Evolutionary conservation across 139 green algal genomes (phyloP), one percentile per base, ranked within the genome.

Genomic region (Chlamydomonas eustigma): DNA sequence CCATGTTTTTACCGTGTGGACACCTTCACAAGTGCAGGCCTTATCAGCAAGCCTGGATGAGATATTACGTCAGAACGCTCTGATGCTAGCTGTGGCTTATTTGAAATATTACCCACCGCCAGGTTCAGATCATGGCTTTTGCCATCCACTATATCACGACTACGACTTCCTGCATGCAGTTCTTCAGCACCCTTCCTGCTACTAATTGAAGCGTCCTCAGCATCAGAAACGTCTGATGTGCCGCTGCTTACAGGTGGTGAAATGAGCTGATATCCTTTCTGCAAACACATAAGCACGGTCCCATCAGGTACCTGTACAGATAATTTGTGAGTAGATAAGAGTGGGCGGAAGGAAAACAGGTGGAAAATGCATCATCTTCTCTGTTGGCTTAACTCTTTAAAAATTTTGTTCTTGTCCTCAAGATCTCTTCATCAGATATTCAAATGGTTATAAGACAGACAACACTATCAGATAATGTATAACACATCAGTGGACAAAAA

Each of bases 221-320:
- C 5, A 5, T 6, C 28, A 22, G 58, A 8, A 32, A 28, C 58
- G 32, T 24, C 18, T 28, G 58, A 32, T 35, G 58, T 70, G 6
- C 25, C 6, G 25, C 8, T 35, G 28, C 25, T 18, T 22, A 28
- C 6, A 22, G 58, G 6, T 5, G 58, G 58, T 70, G 58, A 70
- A 24, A 70, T 51, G 3, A 83, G 28, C 4, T 37, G n/a, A 58
- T 85, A 85, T 4, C 80, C 80, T 31, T 68, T 76, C 31, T 85
- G 80, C 32, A 85, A 74, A 1, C 80, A 72, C 1, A 2, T 28
- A 4, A 76, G 73, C 25, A 85, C 73, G 1, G 76, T 82, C 37
- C 76, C 76, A 38, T 85, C 80, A 2, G 63, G 37, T 18, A 85
- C 72, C 25, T 31, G 63, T 3, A 32, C 33, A 39, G 72, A 58